phyloP scores from a whole-genome alignment of 2,329 filamentous ascomycete genomes.

The Ophiostoma australiae region DNA sequence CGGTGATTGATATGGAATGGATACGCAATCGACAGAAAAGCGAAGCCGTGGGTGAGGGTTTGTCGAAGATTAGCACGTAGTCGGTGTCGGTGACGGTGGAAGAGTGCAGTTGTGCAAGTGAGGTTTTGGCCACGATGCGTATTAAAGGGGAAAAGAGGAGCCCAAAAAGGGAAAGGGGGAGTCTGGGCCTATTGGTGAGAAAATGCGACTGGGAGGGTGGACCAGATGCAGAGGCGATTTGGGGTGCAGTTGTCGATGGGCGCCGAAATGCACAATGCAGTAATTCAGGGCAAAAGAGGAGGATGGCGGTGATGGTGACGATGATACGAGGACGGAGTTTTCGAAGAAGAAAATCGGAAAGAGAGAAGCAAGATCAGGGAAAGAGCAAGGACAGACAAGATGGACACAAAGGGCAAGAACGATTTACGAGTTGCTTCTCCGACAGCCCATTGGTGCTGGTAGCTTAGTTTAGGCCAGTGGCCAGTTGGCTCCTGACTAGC shows the following conservation, averaged over 20 bases:
- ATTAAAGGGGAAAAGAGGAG: constrained; percentile 18
- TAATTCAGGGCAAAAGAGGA: background rate
- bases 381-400: background rate
- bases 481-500: constrained; percentile 7
- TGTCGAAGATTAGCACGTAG: background rate
- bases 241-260: background rate
- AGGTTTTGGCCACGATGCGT: constrained; percentile 16
- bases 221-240: constrained; percentile 16
- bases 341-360: background rate
- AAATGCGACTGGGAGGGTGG: constrained; percentile 13
- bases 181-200: constrained; percentile 1
- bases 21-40: background rate
- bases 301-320: background rate
- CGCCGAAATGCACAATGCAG: background rate
- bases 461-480: background rate
- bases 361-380: background rate
- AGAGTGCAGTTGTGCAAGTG: background rate
- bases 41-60: background rate
- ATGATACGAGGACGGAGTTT: background rate
- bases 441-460: background rate
- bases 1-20: background rate
- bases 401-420: background rate
- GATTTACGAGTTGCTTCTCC: constrained; percentile 1
- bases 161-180: constrained; percentile 7
- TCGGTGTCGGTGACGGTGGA: background rate